Evolutionary conservation across 2,329 filamentous ascomycete genomes (phyloP), one percentile per base, ranked within the genome.

Genomic region (Ascosphaera pollenicola): DNA sequence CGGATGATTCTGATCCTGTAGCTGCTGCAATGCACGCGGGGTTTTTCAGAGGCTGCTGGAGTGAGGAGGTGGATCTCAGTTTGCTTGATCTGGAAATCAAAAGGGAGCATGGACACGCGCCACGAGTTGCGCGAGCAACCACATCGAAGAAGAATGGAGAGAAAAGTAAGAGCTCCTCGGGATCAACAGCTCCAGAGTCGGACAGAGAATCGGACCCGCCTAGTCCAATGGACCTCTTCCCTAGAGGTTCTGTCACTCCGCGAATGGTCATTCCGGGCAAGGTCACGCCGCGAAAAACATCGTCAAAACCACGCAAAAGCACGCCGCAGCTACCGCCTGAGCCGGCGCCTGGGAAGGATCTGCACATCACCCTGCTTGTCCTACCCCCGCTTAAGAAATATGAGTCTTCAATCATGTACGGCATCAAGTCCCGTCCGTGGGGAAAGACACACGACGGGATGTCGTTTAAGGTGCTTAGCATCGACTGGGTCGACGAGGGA

Each of bases 1-100:
- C 84, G 0, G 89, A 98, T 48, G 89, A 98, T 56, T 93, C 84
- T 0, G 89, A 98, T 52, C 74, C 89, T 1, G 69, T 98, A 17
- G 87, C 84, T 0, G 85, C 87, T 2, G 87, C 85, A 43, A 87
- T 98, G 36, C 89, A 98, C 54, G 75, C 76, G 2, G 89, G 89
- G 3, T 95, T 84, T 75, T 78, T 98, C 47, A 75, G 77, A 34
- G 87, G 87, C 26, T 82, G 85, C 49, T 93, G 85, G 78, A 65
- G 73, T 3, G 74, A 84, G 5, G 78, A 82, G 28, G 70, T 89
- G 1, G 79, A 89, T 47, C 64, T 72, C 1, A 62, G 65, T 10
- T 62, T 87, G 57, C 64, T 92, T 8, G 66, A 69, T 44, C 57
- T 66, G 26, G 62, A 65, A 39, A 63, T 67, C 40, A 63, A 61